Base-by-base conservation (phyloP, 1,284 basidiomycete species). In the Sporisorium reilianum region DNA sequence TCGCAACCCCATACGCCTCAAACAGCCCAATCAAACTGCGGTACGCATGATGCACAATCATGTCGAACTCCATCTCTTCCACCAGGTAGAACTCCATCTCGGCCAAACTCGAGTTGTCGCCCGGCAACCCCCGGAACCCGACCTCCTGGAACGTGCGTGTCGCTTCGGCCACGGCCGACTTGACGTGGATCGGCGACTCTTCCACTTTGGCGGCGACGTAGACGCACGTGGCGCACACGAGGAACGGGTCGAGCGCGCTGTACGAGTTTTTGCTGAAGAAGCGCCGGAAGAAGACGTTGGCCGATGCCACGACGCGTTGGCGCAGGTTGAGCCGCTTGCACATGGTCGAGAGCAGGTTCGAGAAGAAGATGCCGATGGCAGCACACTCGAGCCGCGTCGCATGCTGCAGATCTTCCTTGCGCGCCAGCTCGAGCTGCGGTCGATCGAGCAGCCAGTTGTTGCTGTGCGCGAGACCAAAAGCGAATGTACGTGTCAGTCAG, bases 11-110 rank as follows among this genome's bases (percentile, higher is more conserved):
- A 26, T 59, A 55, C n/a, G 32, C n/a, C 22, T 89, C 91, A 75
- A 90, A 92, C 14, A 97, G 87, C 5, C 91, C 88, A 48, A 92
- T 86, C 34, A 98, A 88, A 0, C 93, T 92, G 46, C 93, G 90
- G 86, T 98, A 99, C 0, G 96, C 95, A 84, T 98, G 96, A 85
- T 94, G 97, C 8, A 98, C 88, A 53, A 92, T 89, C 42, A 99
- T 87, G 85, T 98, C 94, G 81, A 96, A 98, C 85, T 97, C 94
- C 42, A 99, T 89, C 84, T 99, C 96, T 80, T 94, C 94, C 22
- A 99, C 90, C 14, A 99, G 89, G 86, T 97, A 98, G 86, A 98
- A 98, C 85, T 98, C 96, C 95, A 97, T 97, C 85, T 98, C 95
- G 5, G 95, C 96, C 6, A 99, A 87, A n/a, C 91, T 89, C 25